Conservation (phyloP, 1,139 yeast species). For the Blastobotrys aristatus region DNA sequence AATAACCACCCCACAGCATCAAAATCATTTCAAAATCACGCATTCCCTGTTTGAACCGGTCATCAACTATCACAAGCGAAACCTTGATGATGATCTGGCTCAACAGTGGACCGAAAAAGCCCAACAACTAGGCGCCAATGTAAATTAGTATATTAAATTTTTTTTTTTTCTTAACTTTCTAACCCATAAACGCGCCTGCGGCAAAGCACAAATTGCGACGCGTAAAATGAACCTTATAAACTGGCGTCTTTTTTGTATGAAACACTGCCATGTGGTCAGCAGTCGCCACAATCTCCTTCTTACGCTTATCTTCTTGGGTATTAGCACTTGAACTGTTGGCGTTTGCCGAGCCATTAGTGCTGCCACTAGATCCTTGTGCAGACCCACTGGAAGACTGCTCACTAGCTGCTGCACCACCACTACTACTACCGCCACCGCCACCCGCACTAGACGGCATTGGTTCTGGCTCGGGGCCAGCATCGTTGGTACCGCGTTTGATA, state of each 20-base stretch:
- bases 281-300: constrained; percentile 70
- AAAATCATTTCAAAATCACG: constrained; percentile 15
- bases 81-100: constrained; percentile 17
- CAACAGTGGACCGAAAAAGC: constrained; percentile 20
- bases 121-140: constrained; percentile 16
- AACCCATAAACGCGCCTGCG: constrained; percentile 73
- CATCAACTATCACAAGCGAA: constrained; percentile 17
- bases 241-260: constrained; percentile 91
- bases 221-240: constrained; percentile 87
- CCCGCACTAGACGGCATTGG: constrained; percentile 38
- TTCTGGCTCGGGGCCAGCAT: constrained; percentile 79
- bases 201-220: constrained; percentile 87
- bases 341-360: background rate
- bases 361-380: constrained; percentile 4
- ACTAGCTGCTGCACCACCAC: constrained; percentile 8
- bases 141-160: background rate
- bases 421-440: background rate
- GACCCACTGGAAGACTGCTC: constrained; percentile 18
- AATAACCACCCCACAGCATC: constrained; percentile 3
- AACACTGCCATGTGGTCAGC: constrained; percentile 91
- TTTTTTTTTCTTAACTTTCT: background rate
- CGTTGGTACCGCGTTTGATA: constrained; percentile 75
- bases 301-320: constrained; percentile 40
- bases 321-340: background rate
- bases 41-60: constrained; percentile 20